These are phyloP conservation scores for Pseudopediastrum boryanum DNA, from an alignment of 139 green algal genomes.

Conservation along the genomic window DNA sequence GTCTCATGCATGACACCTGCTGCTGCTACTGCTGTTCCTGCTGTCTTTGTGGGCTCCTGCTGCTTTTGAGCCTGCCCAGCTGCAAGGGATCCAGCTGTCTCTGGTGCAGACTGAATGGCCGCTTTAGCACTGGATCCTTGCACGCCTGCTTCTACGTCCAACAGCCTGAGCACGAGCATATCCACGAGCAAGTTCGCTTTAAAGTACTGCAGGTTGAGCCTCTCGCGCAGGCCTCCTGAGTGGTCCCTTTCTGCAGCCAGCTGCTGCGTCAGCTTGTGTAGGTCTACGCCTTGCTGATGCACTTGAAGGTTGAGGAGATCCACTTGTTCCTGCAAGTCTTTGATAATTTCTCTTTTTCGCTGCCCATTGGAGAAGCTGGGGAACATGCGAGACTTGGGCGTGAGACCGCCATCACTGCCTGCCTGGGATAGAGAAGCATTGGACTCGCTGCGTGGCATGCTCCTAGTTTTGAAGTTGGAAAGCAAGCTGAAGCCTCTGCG, in stretches of 20 bases:
- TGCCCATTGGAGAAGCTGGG: constrained; percentile 29
- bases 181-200: constrained; percentile 30
- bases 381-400: too few species aligned
- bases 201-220: constrained; percentile 38
- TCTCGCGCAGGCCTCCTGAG: neutral
- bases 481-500: too few species aligned
- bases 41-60: too few species aligned
- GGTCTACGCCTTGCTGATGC: neutral
- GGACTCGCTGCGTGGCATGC: too few species aligned
- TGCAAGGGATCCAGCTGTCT: neutral
- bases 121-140: too few species aligned
- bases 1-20: constrained; percentile 24
- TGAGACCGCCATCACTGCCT: too few species aligned
- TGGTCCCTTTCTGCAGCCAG: constrained; percentile 4
- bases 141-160: constrained; percentile 2
- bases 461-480: too few species aligned
- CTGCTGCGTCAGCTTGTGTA: neutral
- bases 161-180: constrained; percentile 24
- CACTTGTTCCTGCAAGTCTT: constrained; percentile 9
- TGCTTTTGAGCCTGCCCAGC: neutral
- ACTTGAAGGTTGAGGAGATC: constrained; percentile 12
- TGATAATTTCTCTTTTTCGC: constrained; percentile 17
- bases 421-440: too few species aligned
- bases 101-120: neutral
- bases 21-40: neutral